A percentile compares a stretch with the other conserved stretches of the same genome.
phyloP scores from a whole-genome alignment of 495 filamentous ascomycete species.

The Geoglossum glabrum region DNA sequence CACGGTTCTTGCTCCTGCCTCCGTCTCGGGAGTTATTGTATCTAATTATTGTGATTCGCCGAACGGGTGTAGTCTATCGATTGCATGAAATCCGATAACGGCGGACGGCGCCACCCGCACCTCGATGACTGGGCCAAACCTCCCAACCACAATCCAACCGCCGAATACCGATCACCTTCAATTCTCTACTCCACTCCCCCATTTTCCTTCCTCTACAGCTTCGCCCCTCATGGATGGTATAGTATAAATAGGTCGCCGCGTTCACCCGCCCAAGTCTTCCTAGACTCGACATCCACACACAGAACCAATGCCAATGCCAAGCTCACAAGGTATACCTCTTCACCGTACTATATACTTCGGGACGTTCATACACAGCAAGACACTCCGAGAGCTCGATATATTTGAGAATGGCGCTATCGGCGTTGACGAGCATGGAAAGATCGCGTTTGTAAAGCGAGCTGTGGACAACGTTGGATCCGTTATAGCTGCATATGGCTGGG shows the following conservation, averaged over 20 bases:
- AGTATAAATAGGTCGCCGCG: not conserved
- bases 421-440: slow-evolving; percentile 45
- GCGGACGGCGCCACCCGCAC: too few species aligned
- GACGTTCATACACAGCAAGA: slow-evolving; percentile 36
- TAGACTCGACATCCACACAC: not conserved
- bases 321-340: not conserved
- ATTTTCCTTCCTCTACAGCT: too few species aligned
- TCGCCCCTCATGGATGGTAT: too few species aligned
- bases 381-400: slow-evolving; percentile 33
- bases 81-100: too few species aligned
- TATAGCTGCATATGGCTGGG: slow-evolving; percentile 27
- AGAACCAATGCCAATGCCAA: not conserved
- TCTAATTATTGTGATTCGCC: too few species aligned
- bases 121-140: too few species aligned
- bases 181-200: too few species aligned
- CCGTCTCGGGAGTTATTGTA: too few species aligned
- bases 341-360: slow-evolving; percentile 24
- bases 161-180: too few species aligned
- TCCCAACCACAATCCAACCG: too few species aligned
- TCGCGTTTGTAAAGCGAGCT: slow-evolving; percentile 32
- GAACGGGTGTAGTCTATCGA: too few species aligned
- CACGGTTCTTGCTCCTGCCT: too few species aligned
- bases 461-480: slow-evolving; percentile 23
- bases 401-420: slow-evolving; percentile 39
- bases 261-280: not conserved